Percentiles rank a stretch among this genome's conserved stretches.
Conservation (phyloP, 305 asterid species). For the Fraxinus nigra region DNA sequence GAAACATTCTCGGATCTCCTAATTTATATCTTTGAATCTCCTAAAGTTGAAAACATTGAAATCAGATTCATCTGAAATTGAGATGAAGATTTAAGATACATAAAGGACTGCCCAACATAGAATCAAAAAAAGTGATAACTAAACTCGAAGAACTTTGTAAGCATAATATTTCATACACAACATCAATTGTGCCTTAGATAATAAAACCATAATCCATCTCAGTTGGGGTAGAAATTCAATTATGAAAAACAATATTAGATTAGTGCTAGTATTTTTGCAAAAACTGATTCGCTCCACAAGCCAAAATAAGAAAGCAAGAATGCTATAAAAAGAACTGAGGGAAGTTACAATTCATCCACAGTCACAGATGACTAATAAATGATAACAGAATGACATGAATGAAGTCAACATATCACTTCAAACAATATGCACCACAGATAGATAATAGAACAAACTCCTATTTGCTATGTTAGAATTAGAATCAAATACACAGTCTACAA, state of each 20-base stretch:
- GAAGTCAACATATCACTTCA: background rate
- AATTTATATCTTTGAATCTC: conserved; percentile 68
- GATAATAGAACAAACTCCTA: background rate
- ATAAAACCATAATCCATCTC: background rate
- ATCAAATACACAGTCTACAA: background rate
- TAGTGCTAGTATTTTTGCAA: background rate
- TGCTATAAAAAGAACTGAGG: background rate
- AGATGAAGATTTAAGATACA: background rate
- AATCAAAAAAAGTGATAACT: background rate
- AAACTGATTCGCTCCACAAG: background rate
- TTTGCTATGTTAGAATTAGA: background rate
- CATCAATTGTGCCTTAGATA: background rate
- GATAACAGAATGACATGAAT: background rate
- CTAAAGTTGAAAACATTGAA: conserved; percentile 40
- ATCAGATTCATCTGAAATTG: conserved; percentile 1
- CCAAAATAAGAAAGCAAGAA: background rate
- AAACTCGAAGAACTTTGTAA: background rate
- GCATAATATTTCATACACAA: background rate
- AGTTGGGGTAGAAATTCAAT: background rate
- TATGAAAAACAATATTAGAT: background rate
- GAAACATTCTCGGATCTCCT: conserved; percentile 82
- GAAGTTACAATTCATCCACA: background rate
- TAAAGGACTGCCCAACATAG: background rate
- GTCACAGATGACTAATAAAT: background rate
- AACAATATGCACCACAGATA: background rate